Percentiles rank a stretch among this genome's conserved stretches.
Conservation (phyloP, 495 filamentous ascomycete genomes). For the Thozetella sp. region DNA sequence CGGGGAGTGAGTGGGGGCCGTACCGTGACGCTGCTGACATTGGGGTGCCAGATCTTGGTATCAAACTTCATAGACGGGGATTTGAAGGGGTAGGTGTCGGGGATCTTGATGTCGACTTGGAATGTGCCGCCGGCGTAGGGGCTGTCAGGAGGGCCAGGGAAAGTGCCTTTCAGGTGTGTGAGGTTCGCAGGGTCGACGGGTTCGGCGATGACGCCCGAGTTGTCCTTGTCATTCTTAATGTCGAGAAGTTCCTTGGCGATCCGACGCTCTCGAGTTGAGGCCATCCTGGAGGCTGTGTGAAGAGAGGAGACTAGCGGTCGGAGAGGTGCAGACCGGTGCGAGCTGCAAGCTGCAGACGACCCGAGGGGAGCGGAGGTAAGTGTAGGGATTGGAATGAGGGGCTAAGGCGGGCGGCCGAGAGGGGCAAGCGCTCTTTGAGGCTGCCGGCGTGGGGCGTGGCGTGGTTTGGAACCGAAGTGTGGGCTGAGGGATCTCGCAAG, state of each 20-base stretch:
- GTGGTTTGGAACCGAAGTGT: neutral
- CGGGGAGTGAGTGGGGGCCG: constrained; percentile 25
- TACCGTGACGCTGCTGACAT: constrained; percentile 94
- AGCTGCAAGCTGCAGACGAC: neutral
- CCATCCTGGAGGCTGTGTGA: constrained; percentile 52
- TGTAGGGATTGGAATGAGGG: neutral
- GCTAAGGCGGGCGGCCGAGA: too few species aligned
- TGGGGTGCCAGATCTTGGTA: constrained; percentile 98
- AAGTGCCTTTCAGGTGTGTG: constrained; percentile 80
- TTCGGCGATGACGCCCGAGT: constrained; percentile 72
- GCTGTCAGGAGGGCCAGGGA: constrained; percentile 87
- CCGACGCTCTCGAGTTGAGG: constrained; percentile 76
- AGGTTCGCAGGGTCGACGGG: constrained; percentile 69
- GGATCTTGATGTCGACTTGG: constrained; percentile 82
- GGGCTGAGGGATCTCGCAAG: neutral
- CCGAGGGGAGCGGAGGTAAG: neutral
- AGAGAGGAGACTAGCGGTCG: neutral
- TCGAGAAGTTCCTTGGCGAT: constrained; percentile 92
- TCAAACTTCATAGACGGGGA: constrained; percentile 92
- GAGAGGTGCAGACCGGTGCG: neutral
- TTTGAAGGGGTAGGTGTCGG: constrained; percentile 88
- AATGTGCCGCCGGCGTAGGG: constrained; percentile 92
- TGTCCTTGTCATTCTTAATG: constrained; percentile 70
- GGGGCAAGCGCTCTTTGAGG: too few species aligned
- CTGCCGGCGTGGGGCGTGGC: too few species aligned